Evolutionary conservation across 1,284 basidiomycete species (phyloP).

Genomic region (Pyrrhoderma noxium): DNA sequence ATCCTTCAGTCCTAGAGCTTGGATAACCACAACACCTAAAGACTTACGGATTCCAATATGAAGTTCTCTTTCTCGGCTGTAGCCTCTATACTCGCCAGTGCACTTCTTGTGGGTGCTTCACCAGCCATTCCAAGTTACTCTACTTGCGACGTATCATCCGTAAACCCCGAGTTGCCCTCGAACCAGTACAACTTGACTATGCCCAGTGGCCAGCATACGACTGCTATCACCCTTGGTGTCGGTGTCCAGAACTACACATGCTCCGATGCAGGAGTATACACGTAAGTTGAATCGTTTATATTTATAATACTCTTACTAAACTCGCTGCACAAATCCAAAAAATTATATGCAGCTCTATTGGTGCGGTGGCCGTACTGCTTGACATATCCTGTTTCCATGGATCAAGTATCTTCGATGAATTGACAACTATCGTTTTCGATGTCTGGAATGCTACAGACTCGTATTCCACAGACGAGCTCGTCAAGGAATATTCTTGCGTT

Average conservation of each 20-base stretch:
- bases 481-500: slow-evolving; percentile 26
- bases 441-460: slow-evolving; percentile 30
- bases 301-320: no score
- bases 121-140: neutral
- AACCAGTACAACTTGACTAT: slow-evolving; percentile 29
- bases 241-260: slow-evolving; percentile 42
- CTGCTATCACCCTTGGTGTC: slow-evolving; percentile 40
- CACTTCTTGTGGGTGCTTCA: neutral
- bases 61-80: slow-evolving; percentile 8
- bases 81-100: slow-evolving; percentile 9
- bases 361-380: slow-evolving; percentile 52
- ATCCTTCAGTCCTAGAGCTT: no score
- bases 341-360: slow-evolving; percentile 31
- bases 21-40: no score
- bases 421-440: slow-evolving; percentile 36
- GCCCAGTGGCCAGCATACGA: slow-evolving; percentile 27
- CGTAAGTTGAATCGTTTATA: slow-evolving; percentile 26
- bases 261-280: slow-evolving; percentile 28
- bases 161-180: slow-evolving; percentile 21
- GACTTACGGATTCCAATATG: neutral
- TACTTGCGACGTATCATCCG: slow-evolving; percentile 20
- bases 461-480: slow-evolving; percentile 31
- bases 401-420: slow-evolving; percentile 31
- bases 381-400: slow-evolving; percentile 50
- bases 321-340: slow-evolving; percentile 2